Percentiles rank a stretch among this genome's conserved stretches.
Evolutionary conservation across 345 rosid genomes (phyloP).

Genomic region (Dovyalis caffra): DNA sequence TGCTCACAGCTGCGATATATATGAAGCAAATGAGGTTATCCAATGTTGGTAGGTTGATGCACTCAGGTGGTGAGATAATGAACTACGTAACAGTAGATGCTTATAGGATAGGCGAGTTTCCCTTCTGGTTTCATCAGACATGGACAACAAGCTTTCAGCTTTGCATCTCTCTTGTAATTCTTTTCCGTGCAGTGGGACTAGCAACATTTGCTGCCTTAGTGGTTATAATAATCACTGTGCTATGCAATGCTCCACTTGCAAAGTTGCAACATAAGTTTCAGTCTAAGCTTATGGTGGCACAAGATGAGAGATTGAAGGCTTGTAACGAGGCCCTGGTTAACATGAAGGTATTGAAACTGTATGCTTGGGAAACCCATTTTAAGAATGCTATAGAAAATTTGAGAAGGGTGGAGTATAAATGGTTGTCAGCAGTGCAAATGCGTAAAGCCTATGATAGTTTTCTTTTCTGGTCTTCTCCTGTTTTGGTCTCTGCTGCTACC

Average conservation of each 20-base stretch:
- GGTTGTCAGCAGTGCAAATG: conserved; percentile 78
- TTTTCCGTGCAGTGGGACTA: conserved; percentile 75
- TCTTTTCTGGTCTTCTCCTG: conserved; percentile 92
- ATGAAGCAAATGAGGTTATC: conserved; percentile 80
- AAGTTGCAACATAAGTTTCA: conserved; percentile 88
- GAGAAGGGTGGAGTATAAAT: conserved; percentile 57
- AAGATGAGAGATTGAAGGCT: conserved; percentile 82
- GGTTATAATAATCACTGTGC: conserved; percentile 66
- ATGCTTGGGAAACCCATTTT: conserved; percentile 93
- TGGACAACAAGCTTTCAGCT: conserved; percentile 93
- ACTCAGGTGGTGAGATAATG: conserved; percentile 89
- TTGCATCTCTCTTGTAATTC: conserved; percentile 64
- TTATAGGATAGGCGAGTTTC: conserved; percentile 87
- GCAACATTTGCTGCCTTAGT: conserved; percentile 82
- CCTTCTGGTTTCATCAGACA: conserved; percentile 93
- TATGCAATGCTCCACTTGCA: conserved; percentile 88
- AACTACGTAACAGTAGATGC: conserved; percentile 94
- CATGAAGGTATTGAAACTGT: conserved; percentile 90
- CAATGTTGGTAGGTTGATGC: conserved; percentile 64
- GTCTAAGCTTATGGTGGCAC: conserved; percentile 70
- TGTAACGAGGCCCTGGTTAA: conserved; percentile 73
- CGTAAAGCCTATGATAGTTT: conserved; percentile 61
- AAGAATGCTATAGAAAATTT: conserved; percentile 74
- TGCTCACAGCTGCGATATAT: conserved; percentile 75
- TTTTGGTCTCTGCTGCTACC: conserved; percentile 83